A percentile compares a stretch with the other conserved stretches of the same genome.
Conservation (phyloP, 2,329 filamentous ascomycete species). For the Penicillium sp. region DNA sequence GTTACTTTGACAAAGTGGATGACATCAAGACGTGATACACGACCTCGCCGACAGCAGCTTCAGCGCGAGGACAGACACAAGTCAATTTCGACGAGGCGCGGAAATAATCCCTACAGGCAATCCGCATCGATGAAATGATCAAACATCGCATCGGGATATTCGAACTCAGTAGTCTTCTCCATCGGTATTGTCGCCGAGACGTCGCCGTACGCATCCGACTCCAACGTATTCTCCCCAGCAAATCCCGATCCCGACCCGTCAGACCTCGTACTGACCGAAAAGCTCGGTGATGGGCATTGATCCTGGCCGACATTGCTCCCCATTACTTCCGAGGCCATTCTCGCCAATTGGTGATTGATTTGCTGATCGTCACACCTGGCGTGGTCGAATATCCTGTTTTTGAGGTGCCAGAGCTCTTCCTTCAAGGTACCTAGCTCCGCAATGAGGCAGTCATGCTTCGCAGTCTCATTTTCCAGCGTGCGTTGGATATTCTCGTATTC, state of each 20-base stretch:
- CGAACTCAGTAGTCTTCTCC: background rate
- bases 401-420: constrained; percentile 22
- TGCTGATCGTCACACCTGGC: constrained; percentile 18
- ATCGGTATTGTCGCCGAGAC: constrained; percentile 3
- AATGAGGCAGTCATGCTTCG: constrained; percentile 18
- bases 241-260: constrained; percentile 19
- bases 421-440: constrained; percentile 16
- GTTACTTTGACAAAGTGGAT: background rate
- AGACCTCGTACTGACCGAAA: constrained; percentile 14
- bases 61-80: too few relatives aligned
- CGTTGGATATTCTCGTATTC: constrained; percentile 21
- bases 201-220: background rate
- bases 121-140: constrained; percentile 12
- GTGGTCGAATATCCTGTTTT: constrained; percentile 23
- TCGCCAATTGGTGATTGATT: constrained; percentile 20
- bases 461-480: constrained; percentile 14
- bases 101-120: background rate
- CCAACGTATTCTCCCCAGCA: constrained; percentile 1
- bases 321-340: constrained; percentile 14
- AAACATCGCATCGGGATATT: constrained; percentile 8
- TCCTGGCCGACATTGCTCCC: background rate
- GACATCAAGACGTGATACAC: constrained; percentile 3
- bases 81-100: background rate
- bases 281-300: constrained; percentile 8
- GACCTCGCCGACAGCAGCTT: too few relatives aligned